Percentiles rank a stretch among this genome's conserved stretches.
Conservation (phyloP, 768 basidiomycete genomes). For the Myochromella boudieri region DNA sequence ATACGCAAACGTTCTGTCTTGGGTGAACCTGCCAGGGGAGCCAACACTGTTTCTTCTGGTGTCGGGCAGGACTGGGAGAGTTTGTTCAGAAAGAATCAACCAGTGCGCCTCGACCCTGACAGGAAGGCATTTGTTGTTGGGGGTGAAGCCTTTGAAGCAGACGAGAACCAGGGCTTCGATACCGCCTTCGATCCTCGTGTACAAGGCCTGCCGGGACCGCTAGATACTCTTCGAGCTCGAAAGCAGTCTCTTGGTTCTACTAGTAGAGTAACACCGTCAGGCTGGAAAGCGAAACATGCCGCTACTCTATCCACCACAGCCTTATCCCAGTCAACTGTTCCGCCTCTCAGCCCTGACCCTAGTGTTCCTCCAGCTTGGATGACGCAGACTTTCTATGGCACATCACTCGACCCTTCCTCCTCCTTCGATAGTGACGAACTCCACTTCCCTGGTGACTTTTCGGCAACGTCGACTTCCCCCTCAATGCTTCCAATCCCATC, state of each 20-base stretch:
- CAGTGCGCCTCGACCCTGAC: conserved; percentile 15
- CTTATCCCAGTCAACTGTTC: not conserved
- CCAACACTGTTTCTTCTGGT: conserved; percentile 7
- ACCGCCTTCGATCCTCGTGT: conserved; percentile 2
- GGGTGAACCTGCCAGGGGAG: conserved; percentile 10
- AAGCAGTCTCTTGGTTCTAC: conserved; percentile 7
- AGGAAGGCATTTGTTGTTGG: conserved; percentile 13
- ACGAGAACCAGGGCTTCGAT: conserved; percentile 7
- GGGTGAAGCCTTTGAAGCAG: conserved; percentile 1
- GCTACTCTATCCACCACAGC: conserved; percentile 3
- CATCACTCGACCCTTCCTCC: conserved; percentile 1
- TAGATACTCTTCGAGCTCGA: conserved; percentile 13
- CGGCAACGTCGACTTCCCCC: not conserved
- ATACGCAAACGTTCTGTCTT: conserved; percentile 20
- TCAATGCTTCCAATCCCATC: conserved; percentile 15
- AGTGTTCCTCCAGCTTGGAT: conserved; percentile 8
- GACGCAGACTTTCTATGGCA: not conserved
- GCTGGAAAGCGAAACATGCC: conserved; percentile 19
- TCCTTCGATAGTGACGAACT: conserved; percentile 8
- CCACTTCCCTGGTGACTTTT: not conserved
- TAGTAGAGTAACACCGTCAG: conserved; percentile 16
- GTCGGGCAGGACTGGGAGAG: conserved; percentile 12
- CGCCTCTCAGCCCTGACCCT: conserved; percentile 4
- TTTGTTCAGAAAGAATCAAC: conserved; percentile 9
- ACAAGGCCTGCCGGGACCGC: not conserved